These are phyloP conservation scores for Diaporthe aspalathi DNA, from an alignment of 2,329 filamentous ascomycete genomes.

Conservation along the genomic window DNA sequence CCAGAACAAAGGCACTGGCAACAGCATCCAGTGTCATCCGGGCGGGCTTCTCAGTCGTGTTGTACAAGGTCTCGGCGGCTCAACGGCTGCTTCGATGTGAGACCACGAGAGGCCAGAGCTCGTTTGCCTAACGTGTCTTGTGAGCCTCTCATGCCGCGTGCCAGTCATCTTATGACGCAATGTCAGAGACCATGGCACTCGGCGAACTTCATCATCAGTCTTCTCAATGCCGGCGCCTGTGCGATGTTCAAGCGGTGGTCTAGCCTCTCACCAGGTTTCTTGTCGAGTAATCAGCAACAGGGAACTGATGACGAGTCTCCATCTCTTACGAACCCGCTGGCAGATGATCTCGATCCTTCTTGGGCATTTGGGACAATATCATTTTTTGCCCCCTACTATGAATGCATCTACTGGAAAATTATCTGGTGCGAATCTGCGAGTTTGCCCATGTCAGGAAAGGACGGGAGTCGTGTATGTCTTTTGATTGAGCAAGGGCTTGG, in stretches of 20 bases:
- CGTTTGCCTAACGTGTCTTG: background rate
- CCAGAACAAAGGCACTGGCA: background rate
- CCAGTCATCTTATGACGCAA: background rate
- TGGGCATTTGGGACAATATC: background rate
- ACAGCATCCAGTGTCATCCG: conserved; percentile 9
- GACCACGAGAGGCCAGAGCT: conserved; percentile 6
- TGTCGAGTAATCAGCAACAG: background rate
- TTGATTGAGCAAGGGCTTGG: background rate
- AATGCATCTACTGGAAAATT: no score
- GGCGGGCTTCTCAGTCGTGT: background rate
- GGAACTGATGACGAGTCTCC: background rate
- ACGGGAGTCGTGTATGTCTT: background rate
- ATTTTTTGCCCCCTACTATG: background rate
- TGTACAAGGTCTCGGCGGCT: conserved; percentile 13
- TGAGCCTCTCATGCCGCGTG: background rate
- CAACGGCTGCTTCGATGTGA: background rate
- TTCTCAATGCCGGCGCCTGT: background rate
- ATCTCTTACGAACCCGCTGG: background rate
- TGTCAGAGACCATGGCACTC: background rate
- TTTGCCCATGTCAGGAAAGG: background rate
- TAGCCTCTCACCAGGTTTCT: background rate
- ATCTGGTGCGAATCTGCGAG: background rate
- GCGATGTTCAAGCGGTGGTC: no score
- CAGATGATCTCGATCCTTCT: background rate
- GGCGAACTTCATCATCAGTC: background rate